Percentiles rank a stretch among this genome's conserved stretches.
phyloP scores from a whole-genome alignment of 257 asterid species.

The Gentiana macrophylla region DNA sequence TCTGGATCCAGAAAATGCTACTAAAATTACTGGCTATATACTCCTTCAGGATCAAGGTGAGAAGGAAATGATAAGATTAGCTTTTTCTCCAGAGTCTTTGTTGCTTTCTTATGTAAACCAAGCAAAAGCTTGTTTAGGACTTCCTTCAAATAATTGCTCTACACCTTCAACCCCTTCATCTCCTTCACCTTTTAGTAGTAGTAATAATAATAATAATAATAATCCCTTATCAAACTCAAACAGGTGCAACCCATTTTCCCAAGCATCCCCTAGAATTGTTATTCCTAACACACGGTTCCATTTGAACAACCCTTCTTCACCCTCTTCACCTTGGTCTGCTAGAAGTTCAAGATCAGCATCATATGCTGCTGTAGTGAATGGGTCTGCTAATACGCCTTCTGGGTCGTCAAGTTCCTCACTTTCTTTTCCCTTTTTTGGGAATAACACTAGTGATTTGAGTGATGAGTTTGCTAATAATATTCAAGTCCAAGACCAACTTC shows the following conservation, averaged over 20 bases:
- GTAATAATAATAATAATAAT: conserved; percentile 3
- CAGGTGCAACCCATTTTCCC: conserved; percentile 36
- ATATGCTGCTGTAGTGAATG: conserved; percentile 50
- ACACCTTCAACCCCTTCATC: conserved; percentile 31
- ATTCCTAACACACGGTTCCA: conserved; percentile 50
- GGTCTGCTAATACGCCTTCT: conserved; percentile 22
- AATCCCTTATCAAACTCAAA: conserved; percentile 16
- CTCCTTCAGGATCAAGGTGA: conserved; percentile 75
- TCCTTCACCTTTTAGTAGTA: conserved; percentile 16
- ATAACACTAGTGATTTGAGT: conserved; percentile 12
- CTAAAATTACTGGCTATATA: conserved; percentile 75
- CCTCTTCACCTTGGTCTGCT: conserved; percentile 37
- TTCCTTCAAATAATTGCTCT: conserved; percentile 31
- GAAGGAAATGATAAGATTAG: conserved; percentile 75
- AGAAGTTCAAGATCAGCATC: conserved; percentile 49
- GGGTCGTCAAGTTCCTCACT: conserved; percentile 35
- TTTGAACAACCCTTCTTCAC: conserved; percentile 38
- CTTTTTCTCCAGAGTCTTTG: conserved; percentile 57
- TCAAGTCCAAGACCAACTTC: conserved; percentile 35
- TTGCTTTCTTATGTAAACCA: conserved; percentile 44
- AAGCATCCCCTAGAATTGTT: conserved; percentile 38
- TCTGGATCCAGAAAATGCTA: conserved; percentile 75
- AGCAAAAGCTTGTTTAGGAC: conserved; percentile 41
- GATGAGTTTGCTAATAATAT: conserved; percentile 28
- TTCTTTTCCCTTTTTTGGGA: conserved; percentile 32